Conservation (phyloP, 441 rosid species). For the Hura crepitans region DNA sequence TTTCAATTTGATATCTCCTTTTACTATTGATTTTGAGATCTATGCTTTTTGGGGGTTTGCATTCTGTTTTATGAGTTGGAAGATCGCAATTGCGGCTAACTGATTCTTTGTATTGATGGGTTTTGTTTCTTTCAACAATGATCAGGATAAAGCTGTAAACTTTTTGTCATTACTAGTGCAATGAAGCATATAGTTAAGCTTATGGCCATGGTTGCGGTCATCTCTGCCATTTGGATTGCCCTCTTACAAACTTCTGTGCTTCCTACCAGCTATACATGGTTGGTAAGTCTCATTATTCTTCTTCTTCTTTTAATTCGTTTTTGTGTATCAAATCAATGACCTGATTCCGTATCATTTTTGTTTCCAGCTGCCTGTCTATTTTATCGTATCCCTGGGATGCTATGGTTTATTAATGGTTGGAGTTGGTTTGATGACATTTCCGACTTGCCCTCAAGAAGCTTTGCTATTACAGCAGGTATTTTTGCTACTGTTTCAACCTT, state of each 20-base stretch:
- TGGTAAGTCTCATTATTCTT: constrained; percentile 48
- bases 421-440: constrained; percentile 74
- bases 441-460: constrained; percentile 89
- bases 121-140: neutral
- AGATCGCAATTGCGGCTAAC: neutral
- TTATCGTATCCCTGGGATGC: constrained; percentile 75
- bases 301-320: neutral
- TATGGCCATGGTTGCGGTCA: constrained; percentile 47
- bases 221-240: constrained; percentile 69
- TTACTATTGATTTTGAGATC: neutral
- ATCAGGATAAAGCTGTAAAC: neutral
- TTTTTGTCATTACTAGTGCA: neutral
- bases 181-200: constrained; percentile 92
- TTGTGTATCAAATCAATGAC: constrained; percentile 5
- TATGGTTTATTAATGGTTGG: constrained; percentile 95
- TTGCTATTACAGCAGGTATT: constrained; percentile 68
- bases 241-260: constrained; percentile 67
- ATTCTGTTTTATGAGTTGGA: neutral
- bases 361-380: constrained; percentile 66
- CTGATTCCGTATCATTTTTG: neutral
- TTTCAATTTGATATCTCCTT: neutral
- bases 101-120: neutral
- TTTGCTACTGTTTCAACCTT: neutral
- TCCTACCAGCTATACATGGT: constrained; percentile 58
- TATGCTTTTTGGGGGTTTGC: neutral